Conservation (phyloP, 305 asterid species). For the Solanum hybrid region DNA sequence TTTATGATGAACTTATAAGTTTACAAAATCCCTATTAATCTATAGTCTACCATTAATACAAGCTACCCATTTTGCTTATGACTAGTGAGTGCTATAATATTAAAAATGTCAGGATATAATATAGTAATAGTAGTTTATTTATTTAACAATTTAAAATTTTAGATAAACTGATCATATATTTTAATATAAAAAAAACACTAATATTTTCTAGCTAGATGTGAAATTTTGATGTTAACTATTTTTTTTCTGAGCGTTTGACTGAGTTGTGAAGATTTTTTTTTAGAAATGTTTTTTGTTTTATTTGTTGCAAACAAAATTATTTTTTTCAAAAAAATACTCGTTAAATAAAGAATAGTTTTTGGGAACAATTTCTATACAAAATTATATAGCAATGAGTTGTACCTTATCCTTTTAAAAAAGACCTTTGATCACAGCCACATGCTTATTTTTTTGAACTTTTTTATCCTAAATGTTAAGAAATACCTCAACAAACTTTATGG, state of each 20-base stretch:
- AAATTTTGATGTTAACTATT: neutral
- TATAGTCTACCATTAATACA: neutral
- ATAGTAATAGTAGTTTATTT: neutral
- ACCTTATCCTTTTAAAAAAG: neutral
- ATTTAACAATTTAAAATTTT: neutral
- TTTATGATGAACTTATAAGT: neutral
- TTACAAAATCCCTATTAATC: neutral
- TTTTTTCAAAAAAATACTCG: neutral
- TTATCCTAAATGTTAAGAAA: neutral
- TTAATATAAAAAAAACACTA: too few relatives aligned
- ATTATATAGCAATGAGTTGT: neutral
- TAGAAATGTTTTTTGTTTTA: neutral
- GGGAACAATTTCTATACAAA: neutral
- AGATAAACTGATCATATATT: neutral
- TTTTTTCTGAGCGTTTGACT: neutral
- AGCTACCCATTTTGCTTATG: neutral
- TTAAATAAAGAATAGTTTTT: neutral
- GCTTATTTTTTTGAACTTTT: neutral
- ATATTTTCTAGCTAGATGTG: too few relatives aligned
- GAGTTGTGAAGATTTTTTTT: neutral
- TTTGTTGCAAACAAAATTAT: neutral
- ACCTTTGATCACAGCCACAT: neutral
- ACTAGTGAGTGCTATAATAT: neutral
- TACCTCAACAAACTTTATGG: neutral
- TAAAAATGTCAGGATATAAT: neutral